Evolutionary conservation across 208 protist genomes (phyloP), one percentile per base, ranked within the genome.

Genomic region (Porcisia hertigi): DNA sequence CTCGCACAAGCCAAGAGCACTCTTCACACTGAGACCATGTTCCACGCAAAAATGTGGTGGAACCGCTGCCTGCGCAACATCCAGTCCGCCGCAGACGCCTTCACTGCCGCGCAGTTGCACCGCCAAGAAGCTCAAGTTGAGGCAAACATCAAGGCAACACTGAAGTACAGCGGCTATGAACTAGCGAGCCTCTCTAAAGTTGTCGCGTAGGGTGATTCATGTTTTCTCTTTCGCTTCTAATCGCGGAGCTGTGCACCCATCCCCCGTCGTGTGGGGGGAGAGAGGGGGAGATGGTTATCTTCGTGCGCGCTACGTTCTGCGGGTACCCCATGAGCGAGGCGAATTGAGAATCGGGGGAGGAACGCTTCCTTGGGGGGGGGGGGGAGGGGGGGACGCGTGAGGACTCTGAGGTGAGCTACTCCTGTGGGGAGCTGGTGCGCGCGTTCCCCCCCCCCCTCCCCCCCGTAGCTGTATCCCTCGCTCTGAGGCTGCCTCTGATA

Each of bases 21-120:
- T 69, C 84, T 97, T 39, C 90, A 96, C 80, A 90, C 81, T 23
- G 93, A 97, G 69, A 76, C 85, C 30, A 74, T 89, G 41, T 96
- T 89, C 75, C 84, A 88, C 18, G n/a, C 90, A 36, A 95, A 94
- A 76, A 75, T 89, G 78, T 94, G 93, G 90, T 97, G 93, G 92
- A 97, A 97, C 78, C 70, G 81, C 36, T 89, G 75, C 39, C 85
- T 97, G 36, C 84, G 82, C 52, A 87, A 95, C 76, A 71, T 97
- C 20, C 91, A 97, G 75, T 55, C 78, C 52, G 91, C 91, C 12
- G 63, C 80, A 55, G 81, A 89, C 65, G 53, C 69, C 25, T 77
- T 94, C 67, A 67, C 60, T 1, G 47, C 67, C 18, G 69, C 81
- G 7, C 80, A 87, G 49, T 77, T 92, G 64, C 70, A 67, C 8